These are phyloP conservation scores for Phytophthora idaei DNA, from an alignment of 352 stramenopile genomes.

Conservation along the genomic window DNA sequence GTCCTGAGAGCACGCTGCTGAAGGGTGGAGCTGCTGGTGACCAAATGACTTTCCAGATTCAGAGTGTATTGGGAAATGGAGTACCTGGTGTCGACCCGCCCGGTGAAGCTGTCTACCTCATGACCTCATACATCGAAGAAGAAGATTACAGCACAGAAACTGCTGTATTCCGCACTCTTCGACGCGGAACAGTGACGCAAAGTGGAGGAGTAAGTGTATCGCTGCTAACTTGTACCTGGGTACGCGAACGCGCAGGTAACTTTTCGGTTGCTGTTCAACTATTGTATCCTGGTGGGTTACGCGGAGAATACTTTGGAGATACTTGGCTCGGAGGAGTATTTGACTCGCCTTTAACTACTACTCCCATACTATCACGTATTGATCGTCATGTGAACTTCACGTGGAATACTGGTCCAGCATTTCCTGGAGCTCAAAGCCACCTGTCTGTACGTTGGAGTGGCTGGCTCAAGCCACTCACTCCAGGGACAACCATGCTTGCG, in stretches of 20 bases:
- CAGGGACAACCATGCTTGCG: conserved; percentile 48
- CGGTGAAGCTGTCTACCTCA: conserved; percentile 23
- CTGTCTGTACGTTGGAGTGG: conserved; percentile 71
- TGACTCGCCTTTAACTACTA: neutral
- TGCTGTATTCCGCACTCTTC: conserved; percentile 16
- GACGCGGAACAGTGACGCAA: conserved; percentile 19
- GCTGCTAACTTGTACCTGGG: conserved; percentile 50
- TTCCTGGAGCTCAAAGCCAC: conserved; percentile 59
- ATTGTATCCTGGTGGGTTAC: conserved; percentile 61
- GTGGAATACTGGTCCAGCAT: conserved; percentile 55
- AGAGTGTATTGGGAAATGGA: conserved; percentile 57
- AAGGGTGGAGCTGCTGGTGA: conserved; percentile 49
- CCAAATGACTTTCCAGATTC: conserved; percentile 55
- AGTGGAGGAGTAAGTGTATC: conserved; percentile 23
- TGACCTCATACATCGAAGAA: conserved; percentile 35
- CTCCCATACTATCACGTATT: conserved; percentile 47
- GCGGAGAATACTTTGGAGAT: conserved; percentile 71
- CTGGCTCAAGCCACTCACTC: conserved; percentile 55
- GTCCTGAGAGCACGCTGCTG: conserved; percentile 29
- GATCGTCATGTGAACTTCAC: conserved; percentile 80
- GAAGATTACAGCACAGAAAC: conserved; percentile 19
- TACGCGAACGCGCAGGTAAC: conserved; percentile 43
- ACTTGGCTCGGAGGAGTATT: conserved; percentile 52
- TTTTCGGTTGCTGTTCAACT: conserved; percentile 65
- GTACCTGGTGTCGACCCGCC: conserved; percentile 21